Percentiles rank a stretch among this genome's conserved stretches.
Conservation (phyloP, 129 eudicot species). For the Cynara cardunculus region DNA sequence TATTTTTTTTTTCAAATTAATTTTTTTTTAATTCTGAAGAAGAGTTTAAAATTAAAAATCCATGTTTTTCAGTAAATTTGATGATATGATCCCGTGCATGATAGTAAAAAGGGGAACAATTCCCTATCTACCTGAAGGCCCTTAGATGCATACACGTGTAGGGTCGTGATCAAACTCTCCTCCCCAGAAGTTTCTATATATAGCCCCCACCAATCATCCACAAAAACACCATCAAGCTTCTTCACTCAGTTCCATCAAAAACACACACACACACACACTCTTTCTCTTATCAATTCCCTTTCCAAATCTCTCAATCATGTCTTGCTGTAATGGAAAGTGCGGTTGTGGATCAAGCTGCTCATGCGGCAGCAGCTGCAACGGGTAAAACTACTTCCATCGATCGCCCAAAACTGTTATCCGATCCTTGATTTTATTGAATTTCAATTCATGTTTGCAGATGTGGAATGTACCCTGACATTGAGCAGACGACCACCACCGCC, state of each 20-base stretch:
- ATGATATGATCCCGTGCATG: slow-evolving; percentile 2
- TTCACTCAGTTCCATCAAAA: slow-evolving; percentile 8
- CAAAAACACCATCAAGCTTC: slow-evolving; percentile 29
- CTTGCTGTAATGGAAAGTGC: slow-evolving; percentile 70
- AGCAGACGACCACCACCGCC: slow-evolving; percentile 39
- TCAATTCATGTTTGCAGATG: slow-evolving; percentile 40
- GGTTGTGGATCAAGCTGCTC: slow-evolving; percentile 74
- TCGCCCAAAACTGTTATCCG: neutral
- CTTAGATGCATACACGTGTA: slow-evolving; percentile 43
- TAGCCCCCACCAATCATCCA: slow-evolving; percentile 11
- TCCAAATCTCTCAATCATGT: slow-evolving; percentile 40
- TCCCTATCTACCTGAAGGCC: neutral
- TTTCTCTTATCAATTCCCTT: neutral
- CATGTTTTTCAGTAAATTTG: neutral
- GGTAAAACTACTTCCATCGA: slow-evolving; percentile 20
- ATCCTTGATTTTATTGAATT: neutral
- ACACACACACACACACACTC: slow-evolving; percentile 2
- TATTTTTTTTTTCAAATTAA: too few relatives aligned
- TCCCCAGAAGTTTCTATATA: slow-evolving; percentile 28
- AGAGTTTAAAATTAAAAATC: too few relatives aligned
- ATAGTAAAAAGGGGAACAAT: slow-evolving; percentile 10
- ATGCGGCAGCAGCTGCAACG: slow-evolving; percentile 72
- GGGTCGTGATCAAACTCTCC: slow-evolving; percentile 16
- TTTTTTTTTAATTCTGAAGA: too few relatives aligned
- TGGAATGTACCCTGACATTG: slow-evolving; percentile 76